Percentiles rank a stretch among this genome's conserved stretches.
These are phyloP conservation scores for Corniculantispora saksenae DNA, from an alignment of 2,329 filamentous ascomycete genomes.

Conservation along the genomic window DNA sequence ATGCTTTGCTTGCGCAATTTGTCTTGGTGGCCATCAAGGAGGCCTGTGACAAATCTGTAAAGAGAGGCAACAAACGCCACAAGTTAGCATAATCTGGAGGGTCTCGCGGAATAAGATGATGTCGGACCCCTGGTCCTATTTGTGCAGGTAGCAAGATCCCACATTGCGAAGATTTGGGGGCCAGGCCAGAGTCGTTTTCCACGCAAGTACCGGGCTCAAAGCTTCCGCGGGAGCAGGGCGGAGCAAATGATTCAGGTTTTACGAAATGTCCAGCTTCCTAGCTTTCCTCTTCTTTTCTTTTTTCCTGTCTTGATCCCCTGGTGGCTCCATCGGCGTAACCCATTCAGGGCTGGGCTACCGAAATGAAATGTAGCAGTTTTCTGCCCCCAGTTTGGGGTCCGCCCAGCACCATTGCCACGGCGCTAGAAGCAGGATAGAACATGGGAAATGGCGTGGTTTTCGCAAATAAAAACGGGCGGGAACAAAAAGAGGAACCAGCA, in stretches of 20 bases:
- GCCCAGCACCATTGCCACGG: too few species aligned
- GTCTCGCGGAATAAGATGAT: not conserved
- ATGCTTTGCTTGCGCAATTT: constrained; percentile 69
- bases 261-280: not conserved
- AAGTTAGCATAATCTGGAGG: constrained; percentile 14
- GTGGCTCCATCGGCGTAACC: not conserved
- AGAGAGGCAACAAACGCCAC: not conserved
- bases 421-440: not conserved
- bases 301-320: not conserved
- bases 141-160: not conserved
- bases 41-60: constrained; percentile 73
- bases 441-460: not conserved
- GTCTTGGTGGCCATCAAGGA: constrained; percentile 73
- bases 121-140: not conserved
- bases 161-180: not conserved
- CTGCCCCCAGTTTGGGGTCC: not conserved
- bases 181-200: not conserved
- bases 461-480: not conserved
- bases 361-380: not conserved
- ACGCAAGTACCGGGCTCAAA: not conserved
- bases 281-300: not conserved
- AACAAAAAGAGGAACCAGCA: constrained; percentile 1
- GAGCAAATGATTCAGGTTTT: not conserved
- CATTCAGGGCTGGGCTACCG: not conserved
- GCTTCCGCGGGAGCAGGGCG: not conserved